Percentiles rank a stretch among this genome's conserved stretches.
These are phyloP conservation scores for Castanea mollissima DNA, from an alignment of 306 rosid genomes.

Conservation along the genomic window DNA sequence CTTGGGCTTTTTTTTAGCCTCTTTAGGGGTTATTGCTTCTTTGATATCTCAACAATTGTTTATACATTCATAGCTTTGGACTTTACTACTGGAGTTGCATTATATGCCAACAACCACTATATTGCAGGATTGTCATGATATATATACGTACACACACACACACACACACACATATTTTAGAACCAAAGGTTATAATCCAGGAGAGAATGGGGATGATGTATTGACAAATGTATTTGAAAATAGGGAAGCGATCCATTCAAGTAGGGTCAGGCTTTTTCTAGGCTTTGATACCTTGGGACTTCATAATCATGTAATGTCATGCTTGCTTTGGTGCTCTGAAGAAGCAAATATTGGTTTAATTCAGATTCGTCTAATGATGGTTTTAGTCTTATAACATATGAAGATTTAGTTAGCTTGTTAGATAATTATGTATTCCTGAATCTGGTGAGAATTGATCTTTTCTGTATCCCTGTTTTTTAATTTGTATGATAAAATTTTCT, in stretches of 20 bases:
- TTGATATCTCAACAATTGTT: background rate
- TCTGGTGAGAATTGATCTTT: constrained; percentile 11
- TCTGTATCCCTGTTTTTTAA: constrained; percentile 9
- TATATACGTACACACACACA: too few species aligned
- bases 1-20: background rate
- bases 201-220: background rate
- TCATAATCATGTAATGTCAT: background rate
- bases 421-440: constrained; percentile 5
- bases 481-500: constrained; percentile 11
- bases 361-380: background rate
- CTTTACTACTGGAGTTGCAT: background rate
- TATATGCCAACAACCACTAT: background rate
- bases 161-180: too few species aligned
- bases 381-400: background rate
- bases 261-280: background rate
- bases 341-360: background rate
- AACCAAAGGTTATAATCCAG: background rate
- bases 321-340: background rate
- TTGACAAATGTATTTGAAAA: background rate
- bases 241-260: background rate
- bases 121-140: background rate
- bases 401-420: background rate
- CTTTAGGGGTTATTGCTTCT: background rate
- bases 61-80: background rate
- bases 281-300: background rate